A percentile compares a stretch with the other conserved stretches of the same genome.
Evolutionary conservation across 2,329 filamentous ascomycete species (phyloP).

Genomic region (Chlorencoelia australis): DNA sequence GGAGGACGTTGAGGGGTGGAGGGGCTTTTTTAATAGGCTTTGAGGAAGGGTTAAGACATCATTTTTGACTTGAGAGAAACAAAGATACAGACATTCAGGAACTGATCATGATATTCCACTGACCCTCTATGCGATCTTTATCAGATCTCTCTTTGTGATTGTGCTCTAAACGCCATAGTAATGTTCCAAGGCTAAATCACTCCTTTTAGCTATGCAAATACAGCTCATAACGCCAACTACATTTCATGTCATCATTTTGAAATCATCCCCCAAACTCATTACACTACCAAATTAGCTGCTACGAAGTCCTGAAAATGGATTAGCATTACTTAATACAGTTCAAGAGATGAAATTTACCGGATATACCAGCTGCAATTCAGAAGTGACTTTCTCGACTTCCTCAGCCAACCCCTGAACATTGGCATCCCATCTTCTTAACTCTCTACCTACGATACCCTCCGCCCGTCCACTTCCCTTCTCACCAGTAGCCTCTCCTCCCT

Average conservation of each 20-base stretch:
- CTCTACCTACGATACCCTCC: slow-evolving; percentile 52
- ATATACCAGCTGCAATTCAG: slow-evolving; percentile 69
- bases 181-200: not conserved
- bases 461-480: slow-evolving; percentile 58
- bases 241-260: slow-evolving; percentile 8
- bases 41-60: not conserved
- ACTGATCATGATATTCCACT: slow-evolving; percentile 1
- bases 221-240: slow-evolving; percentile 17
- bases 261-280: slow-evolving; percentile 7
- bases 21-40: not conserved
- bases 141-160: slow-evolving; percentile 4
- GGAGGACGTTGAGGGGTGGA: not conserved
- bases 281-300: slow-evolving; percentile 40
- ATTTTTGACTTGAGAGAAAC: not conserved
- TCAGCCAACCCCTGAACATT: slow-evolving; percentile 82
- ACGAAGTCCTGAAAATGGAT: slow-evolving; percentile 42
- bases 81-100: not conserved
- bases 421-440: slow-evolving; percentile 77
- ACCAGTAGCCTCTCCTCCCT: slow-evolving; percentile 59
- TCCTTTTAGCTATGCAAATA: slow-evolving; percentile 5
- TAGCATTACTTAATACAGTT: slow-evolving; percentile 4
- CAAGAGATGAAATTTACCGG: slow-evolving; percentile 43
- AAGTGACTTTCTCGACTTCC: slow-evolving; percentile 80
- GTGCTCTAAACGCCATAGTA: slow-evolving; percentile 5
- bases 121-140: too few relatives aligned